phyloP scores from a whole-genome alignment of 352 stramenopile genomes.

The Phytophthora meadii region DNA sequence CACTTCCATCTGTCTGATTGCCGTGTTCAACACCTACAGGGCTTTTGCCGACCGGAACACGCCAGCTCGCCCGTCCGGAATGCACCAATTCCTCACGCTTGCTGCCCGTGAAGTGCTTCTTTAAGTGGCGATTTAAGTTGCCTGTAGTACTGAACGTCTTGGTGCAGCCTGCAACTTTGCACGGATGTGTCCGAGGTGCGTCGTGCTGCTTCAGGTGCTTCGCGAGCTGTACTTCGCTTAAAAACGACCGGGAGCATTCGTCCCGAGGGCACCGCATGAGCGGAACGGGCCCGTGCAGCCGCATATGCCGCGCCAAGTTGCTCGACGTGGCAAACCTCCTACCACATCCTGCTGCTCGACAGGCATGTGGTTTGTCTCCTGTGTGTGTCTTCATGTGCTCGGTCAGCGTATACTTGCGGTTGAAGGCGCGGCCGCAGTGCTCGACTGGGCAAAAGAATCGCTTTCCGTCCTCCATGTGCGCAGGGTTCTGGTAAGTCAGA shows the following conservation, averaged over 20 bases:
- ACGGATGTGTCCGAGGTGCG: slow-evolving; percentile 32
- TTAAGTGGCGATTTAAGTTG: slow-evolving; percentile 63
- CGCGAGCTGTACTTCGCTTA: slow-evolving; percentile 48
- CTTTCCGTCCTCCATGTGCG: slow-evolving; percentile 27
- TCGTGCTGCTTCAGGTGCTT: slow-evolving; percentile 60
- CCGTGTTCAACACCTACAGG: slow-evolving; percentile 24
- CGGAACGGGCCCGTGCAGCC: slow-evolving; percentile 48
- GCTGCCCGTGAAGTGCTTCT: slow-evolving; percentile 32
- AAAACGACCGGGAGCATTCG: slow-evolving; percentile 38
- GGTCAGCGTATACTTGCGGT: slow-evolving; percentile 62
- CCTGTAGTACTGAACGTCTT: slow-evolving; percentile 71
- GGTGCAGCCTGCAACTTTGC: slow-evolving; percentile 38
- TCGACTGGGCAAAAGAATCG: slow-evolving; percentile 34
- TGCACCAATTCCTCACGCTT: slow-evolving; percentile 22
- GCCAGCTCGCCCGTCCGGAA: slow-evolving; percentile 13
- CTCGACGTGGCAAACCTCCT: slow-evolving; percentile 67
- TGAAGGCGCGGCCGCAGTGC: slow-evolving; percentile 40
- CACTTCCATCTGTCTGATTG: slow-evolving; percentile 3
- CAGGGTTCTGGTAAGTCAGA: slow-evolving; percentile 15
- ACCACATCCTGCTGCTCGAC: slow-evolving; percentile 40
- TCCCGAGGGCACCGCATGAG: slow-evolving; percentile 40
- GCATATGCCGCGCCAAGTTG: slow-evolving; percentile 67
- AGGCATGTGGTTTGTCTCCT: slow-evolving; percentile 59
- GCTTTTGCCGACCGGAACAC: slow-evolving; percentile 11
- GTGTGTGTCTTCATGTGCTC: slow-evolving; percentile 73